phyloP scores from a whole-genome alignment of 305 asterid species.

The Fraxinus sp. region DNA sequence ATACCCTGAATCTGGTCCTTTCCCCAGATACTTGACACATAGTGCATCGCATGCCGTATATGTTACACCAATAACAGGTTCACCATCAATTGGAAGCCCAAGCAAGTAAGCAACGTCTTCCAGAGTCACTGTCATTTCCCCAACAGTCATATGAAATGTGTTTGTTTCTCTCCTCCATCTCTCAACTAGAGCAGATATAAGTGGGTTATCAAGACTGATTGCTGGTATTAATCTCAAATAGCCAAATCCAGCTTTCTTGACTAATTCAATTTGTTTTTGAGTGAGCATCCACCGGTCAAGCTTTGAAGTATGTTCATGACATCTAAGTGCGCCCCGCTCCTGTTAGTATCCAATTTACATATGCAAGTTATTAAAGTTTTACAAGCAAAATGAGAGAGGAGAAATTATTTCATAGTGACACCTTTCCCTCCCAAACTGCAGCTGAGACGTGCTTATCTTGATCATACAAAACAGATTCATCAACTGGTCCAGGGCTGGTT shows the following conservation, averaged over 20 bases:
- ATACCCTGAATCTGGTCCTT: conserved; percentile 50
- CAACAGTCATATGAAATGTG: conserved; percentile 83
- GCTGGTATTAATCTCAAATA: conserved; percentile 83
- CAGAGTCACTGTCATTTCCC: conserved; percentile 91
- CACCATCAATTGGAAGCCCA: conserved; percentile 84
- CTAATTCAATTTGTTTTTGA: conserved; percentile 71
- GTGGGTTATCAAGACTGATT: conserved; percentile 95
- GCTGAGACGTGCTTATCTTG: conserved; percentile 95
- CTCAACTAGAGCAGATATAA: conserved; percentile 88
- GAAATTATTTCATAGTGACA: conserved; percentile 25
- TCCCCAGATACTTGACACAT: conserved; percentile 46
- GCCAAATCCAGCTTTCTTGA: conserved; percentile 88
- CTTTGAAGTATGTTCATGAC: conserved; percentile 97
- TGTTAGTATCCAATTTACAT: conserved; percentile 35
- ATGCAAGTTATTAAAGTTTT: conserved; percentile 16
- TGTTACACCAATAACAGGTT: conserved; percentile 89
- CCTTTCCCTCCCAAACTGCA: conserved; percentile 97
- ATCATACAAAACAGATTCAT: conserved; percentile 74
- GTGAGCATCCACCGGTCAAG: conserved; percentile 91
- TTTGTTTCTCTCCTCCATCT: conserved; percentile 94
- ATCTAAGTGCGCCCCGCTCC: conserved; percentile 94
- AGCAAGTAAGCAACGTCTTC: conserved; percentile 91
- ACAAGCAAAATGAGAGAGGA: conserved; percentile 15
- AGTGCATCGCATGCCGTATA: conserved; percentile 57
- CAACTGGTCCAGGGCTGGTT: conserved; percentile 79